Conservation (phyloP, 2,329 filamentous ascomycete species). For the Thielaviopsis musarum region DNA sequence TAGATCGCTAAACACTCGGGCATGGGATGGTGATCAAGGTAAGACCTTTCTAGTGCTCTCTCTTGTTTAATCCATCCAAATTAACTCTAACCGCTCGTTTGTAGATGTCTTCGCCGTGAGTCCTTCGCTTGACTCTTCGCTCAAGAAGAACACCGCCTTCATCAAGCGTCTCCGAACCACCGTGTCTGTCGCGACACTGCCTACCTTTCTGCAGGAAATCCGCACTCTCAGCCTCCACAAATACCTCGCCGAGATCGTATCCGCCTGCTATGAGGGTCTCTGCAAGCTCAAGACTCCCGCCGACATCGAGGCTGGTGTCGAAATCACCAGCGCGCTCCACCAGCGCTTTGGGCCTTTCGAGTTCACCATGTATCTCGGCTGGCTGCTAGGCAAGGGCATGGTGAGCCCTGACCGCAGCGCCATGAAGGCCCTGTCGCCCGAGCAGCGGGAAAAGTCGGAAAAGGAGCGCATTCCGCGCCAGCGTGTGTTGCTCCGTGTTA, state of each 20-base stretch:
- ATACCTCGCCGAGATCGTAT: constrained; percentile 92
- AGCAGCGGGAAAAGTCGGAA: constrained; percentile 85
- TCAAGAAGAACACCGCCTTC: constrained; percentile 97
- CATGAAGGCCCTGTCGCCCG: constrained; percentile 60
- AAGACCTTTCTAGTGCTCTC: constrained; percentile 12
- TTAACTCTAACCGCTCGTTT: constrained; percentile 12
- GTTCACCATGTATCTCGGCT: constrained; percentile 82
- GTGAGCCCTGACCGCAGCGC: constrained; percentile 74
- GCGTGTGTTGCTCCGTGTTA: constrained; percentile 69
- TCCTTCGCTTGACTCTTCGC: constrained; percentile 73
- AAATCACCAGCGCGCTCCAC: constrained; percentile 88
- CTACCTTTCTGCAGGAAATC: constrained; percentile 80
- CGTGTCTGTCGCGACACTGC: constrained; percentile 60
- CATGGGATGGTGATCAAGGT: constrained; percentile 85
- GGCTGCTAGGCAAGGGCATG: constrained; percentile 81
- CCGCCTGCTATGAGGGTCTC: constrained; percentile 85
- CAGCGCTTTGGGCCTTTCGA: constrained; percentile 83
- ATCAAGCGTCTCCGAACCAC: constrained; percentile 91
- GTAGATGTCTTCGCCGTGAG: constrained; percentile 63
- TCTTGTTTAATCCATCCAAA: constrained; percentile 8
- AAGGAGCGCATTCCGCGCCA: constrained; percentile 82
- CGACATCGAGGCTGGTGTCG: constrained; percentile 83
- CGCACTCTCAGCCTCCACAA: constrained; percentile 83
- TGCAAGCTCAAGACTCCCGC: constrained; percentile 79
- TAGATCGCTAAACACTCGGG: constrained; percentile 70